Evolutionary conservation across 352 stramenopile species (phyloP).

Genomic region (Pythium chondricola): DNA sequence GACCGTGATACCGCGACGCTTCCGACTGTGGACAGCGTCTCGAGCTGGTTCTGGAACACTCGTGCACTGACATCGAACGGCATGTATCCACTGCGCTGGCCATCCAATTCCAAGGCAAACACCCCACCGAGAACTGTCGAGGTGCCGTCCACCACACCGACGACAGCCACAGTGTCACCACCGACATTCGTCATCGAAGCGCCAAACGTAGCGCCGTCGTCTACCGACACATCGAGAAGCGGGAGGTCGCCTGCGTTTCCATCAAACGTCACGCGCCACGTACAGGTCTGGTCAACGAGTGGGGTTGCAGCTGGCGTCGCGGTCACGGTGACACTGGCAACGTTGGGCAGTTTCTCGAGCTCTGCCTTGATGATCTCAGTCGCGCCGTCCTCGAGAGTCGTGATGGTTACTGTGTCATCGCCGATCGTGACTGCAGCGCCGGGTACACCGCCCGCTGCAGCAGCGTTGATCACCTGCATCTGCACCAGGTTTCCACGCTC

Average conservation of each 20-base stretch:
- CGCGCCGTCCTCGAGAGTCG: slow-evolving; percentile 63
- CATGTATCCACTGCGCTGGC: slow-evolving; percentile 89
- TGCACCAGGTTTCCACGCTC: slow-evolving; percentile 81
- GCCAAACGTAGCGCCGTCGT: slow-evolving; percentile 31
- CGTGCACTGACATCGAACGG: slow-evolving; percentile 82
- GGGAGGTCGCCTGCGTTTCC: slow-evolving; percentile 86
- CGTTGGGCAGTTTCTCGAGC: slow-evolving; percentile 87
- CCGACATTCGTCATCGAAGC: slow-evolving; percentile 21
- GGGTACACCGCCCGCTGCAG: slow-evolving; percentile 25
- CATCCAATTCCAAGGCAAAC: slow-evolving; percentile 88
- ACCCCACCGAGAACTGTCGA: slow-evolving; percentile 52
- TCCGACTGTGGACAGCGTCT: slow-evolving; percentile 86
- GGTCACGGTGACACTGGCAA: slow-evolving; percentile 88
- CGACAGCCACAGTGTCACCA: slow-evolving; percentile 46
- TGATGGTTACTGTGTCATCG: slow-evolving; percentile 82
- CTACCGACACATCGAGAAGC: slow-evolving; percentile 44
- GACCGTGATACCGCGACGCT: slow-evolving; percentile 82
- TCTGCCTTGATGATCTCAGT: slow-evolving; percentile 94
- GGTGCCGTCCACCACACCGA: slow-evolving; percentile 31
- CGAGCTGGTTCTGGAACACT: slow-evolving; percentile 86
- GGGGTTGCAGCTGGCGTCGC: slow-evolving; percentile 26
- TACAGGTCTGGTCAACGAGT: slow-evolving; percentile 68
- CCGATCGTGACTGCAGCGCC: slow-evolving; percentile 40
- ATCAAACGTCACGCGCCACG: slow-evolving; percentile 92
- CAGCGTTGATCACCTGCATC: slow-evolving; percentile 49